A percentile compares a stretch with the other conserved stretches of the same genome.
phyloP scores from a whole-genome alignment of 2,329 filamentous ascomycete genomes.

The Neurospora crassa region DNA sequence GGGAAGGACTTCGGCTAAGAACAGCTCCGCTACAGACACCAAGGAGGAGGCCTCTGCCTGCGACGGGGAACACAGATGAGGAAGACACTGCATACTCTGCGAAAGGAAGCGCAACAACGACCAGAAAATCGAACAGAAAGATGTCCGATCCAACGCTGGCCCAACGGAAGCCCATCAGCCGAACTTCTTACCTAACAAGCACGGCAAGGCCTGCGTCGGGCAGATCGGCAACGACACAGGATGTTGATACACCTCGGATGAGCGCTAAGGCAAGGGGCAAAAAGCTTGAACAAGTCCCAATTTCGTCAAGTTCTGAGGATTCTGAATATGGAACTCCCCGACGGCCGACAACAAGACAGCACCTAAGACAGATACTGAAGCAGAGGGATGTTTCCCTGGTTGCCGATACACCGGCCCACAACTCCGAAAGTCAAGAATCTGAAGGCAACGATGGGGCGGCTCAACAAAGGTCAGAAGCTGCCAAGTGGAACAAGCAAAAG shows the following conservation, averaged over 20 bases:
- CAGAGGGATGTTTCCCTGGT: slow-evolving; percentile 21
- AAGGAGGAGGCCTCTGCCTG: slow-evolving; percentile 1
- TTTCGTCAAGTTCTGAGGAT: slow-evolving; percentile 11
- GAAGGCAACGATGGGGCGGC: slow-evolving; percentile 25
- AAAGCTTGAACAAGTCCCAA: slow-evolving; percentile 2
- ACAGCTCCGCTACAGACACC: slow-evolving; percentile 14
- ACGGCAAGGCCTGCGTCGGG: neutral
- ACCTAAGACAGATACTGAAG: slow-evolving; percentile 22
- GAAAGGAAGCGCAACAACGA: neutral
- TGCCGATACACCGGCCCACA: slow-evolving; percentile 25
- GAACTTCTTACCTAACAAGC: neutral
- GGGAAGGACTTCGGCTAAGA: slow-evolving; percentile 6
- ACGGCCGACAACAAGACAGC: neutral
- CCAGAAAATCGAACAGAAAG: neutral
- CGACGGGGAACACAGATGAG: slow-evolving; percentile 6
- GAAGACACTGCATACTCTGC: neutral
- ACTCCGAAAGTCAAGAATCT: slow-evolving; percentile 31
- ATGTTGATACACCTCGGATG: neutral
- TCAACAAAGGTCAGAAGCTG: slow-evolving; percentile 21
- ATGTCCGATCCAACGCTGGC: neutral
- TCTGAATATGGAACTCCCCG: slow-evolving; percentile 13
- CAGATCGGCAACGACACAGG: neutral
- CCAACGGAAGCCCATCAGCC: neutral
- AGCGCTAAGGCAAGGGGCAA: slow-evolving; percentile 5
- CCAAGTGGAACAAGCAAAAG: slow-evolving; percentile 53